phyloP scores from a whole-genome alignment of 108 stramenopile species.

The Asterionellopsis glacialis region DNA sequence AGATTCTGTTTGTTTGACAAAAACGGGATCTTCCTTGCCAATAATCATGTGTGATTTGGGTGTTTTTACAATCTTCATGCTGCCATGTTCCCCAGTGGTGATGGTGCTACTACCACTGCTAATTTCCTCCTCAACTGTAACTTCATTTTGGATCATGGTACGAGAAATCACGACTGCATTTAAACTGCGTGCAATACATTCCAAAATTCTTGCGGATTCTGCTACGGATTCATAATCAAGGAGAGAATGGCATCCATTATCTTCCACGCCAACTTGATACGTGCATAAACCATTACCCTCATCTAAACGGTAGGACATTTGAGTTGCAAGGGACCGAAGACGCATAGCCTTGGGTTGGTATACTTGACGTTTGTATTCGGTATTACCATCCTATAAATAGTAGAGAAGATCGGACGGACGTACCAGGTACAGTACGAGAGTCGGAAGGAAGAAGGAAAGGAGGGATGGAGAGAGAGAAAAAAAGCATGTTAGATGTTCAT shows the following conservation, averaged over 20 bases:
- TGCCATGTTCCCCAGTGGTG: neutral
- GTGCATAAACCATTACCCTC: constrained; percentile 66
- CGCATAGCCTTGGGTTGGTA: constrained; percentile 49
- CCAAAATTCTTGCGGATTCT: constrained; percentile 61
- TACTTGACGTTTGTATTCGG: constrained; percentile 86
- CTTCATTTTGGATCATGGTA: constrained; percentile 75
- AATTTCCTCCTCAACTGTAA: constrained; percentile 6
- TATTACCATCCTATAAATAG: constrained; percentile 49
- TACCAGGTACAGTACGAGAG: constrained; percentile 5
- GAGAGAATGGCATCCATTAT: constrained; percentile 81
- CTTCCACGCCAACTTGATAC: constrained; percentile 81
- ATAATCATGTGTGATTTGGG: neutral
- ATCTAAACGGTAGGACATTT: constrained; percentile 82
- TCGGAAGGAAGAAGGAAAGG: neutral
- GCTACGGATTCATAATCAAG: constrained; percentile 57
- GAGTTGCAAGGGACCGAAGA: constrained; percentile 75
- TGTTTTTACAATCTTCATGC: neutral
- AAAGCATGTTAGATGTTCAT: neutral
- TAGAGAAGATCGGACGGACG: neutral
- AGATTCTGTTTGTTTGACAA: constrained; percentile 19
- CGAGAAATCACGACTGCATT: constrained; percentile 75
- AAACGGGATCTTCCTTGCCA: constrained; percentile 9
- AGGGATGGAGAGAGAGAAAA: neutral
- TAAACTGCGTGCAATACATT: constrained; percentile 64
- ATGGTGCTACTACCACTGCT: neutral